Base-by-base conservation (phyloP, 768 basidiomycete genomes). In the Suillus lakei region DNA sequence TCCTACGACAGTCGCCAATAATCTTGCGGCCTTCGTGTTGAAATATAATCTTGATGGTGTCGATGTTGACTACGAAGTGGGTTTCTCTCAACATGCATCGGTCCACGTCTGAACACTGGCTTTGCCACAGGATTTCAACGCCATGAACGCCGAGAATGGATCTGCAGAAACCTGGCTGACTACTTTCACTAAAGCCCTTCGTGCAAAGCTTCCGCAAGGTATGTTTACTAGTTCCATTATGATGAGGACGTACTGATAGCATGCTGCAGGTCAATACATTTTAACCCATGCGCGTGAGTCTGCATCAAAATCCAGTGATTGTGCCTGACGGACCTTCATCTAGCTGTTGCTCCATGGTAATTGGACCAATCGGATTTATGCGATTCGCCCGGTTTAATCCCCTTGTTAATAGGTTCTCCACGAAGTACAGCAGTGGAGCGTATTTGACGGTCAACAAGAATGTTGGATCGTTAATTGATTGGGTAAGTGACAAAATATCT, bases 11-110 rank as follows among this genome's bases (percentile, higher is more conserved):
- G 85, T 86, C 18, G 91, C 91, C 1, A 85, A 87, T 66, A 85
- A 83, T 2, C 82, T 92, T 74, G 89, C 90, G 0, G 82, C 83
- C 18, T 92, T 82, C 80, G 90, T 91, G 10, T 86, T 84, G 65
- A 66, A 86, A 69, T 89, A 82, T 64, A 74, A 79, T 55, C 76
- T 92, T 21, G 90, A 91, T 69, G 91, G 91, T 58, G 85, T 91
- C 38, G 90, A 91, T 71, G 86, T 93, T 46, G 90, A 92, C 73
- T 92, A 91, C 70, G 90, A 88, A 79, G 83, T 82, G 41, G 18
- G 64, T 60, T 39, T 51, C 60, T 51, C 46, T 59, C 18, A 4
- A 18, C 8, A 51, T 51, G 23, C 63, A 60, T 64, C 34, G 28
- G 13, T 48, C n/a, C 21, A 21, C 15, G n/a, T 43, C 34, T 56